A percentile compares a stretch with the other conserved stretches of the same genome.
phyloP scores from a whole-genome alignment of 306 rosid genomes.

The Betula pendula region DNA sequence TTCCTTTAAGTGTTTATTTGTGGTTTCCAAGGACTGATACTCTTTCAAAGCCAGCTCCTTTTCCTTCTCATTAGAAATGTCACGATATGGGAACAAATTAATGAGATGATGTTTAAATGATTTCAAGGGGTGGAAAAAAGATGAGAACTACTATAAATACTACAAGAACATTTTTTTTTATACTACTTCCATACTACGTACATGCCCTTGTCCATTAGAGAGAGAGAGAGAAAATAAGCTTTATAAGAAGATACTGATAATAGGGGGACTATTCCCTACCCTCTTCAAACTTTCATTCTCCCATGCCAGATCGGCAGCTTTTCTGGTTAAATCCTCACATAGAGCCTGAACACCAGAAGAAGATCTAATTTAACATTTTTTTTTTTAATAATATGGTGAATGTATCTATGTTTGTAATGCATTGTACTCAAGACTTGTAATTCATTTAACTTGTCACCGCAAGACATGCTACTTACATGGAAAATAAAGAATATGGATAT shows the following conservation, averaged over 20 bases:
- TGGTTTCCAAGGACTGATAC: conserved; percentile 71
- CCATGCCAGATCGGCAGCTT: conserved; percentile 67
- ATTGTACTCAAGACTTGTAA: background rate
- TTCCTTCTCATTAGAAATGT: conserved; percentile 55
- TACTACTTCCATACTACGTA: background rate
- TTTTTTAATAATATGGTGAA: background rate
- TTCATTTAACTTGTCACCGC: too few species aligned
- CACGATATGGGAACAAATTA: conserved; percentile 32
- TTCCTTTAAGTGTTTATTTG: conserved; percentile 68
- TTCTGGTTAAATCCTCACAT: conserved; percentile 74
- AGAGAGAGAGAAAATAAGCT: conserved; percentile 19
- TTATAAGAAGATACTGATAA: conserved; percentile 17
- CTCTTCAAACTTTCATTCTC: conserved; percentile 77
- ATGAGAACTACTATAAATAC: conserved; percentile 5
- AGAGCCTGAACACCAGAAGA: conserved; percentile 59
- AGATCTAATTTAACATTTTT: background rate
- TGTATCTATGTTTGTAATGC: background rate
- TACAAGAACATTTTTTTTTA: background rate
- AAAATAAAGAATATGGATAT: background rate
- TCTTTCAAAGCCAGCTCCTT: conserved; percentile 77
- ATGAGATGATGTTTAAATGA: conserved; percentile 10
- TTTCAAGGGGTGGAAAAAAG: conserved; percentile 23
- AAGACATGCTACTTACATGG: background rate
- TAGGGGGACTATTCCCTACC: conserved; percentile 46
- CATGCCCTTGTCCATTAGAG: background rate